These are phyloP conservation scores for Echria macrotheca DNA, from an alignment of 495 filamentous ascomycete species.

Conservation along the genomic window DNA sequence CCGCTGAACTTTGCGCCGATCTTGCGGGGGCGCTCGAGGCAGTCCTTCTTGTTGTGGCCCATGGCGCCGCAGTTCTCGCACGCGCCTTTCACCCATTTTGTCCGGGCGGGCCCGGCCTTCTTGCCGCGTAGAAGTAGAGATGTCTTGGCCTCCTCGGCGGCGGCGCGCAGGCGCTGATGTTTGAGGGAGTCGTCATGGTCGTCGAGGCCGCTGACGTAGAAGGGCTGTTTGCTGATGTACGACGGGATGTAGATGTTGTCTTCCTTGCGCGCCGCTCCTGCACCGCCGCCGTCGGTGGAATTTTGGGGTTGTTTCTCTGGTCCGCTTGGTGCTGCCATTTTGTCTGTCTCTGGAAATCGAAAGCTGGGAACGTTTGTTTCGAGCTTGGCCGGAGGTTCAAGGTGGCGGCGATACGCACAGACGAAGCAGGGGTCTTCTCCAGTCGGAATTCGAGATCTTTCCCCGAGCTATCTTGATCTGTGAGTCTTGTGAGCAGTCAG, in stretches of 20 bases:
- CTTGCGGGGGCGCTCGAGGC: constrained; percentile 81
- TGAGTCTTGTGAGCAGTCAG: too few species aligned
- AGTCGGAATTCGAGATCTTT: too few species aligned
- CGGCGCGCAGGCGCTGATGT: constrained; percentile 80
- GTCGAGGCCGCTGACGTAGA: constrained; percentile 79
- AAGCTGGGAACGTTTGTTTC: too few species aligned
- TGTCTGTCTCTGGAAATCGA: not conserved
- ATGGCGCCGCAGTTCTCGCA: constrained; percentile 98
- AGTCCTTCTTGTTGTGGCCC: constrained; percentile 93
- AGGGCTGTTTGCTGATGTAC: constrained; percentile 97
- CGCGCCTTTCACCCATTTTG: constrained; percentile 94
- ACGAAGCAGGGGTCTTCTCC: too few species aligned
- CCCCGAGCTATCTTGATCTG: too few species aligned
- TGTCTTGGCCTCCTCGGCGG: constrained; percentile 57
- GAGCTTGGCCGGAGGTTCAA: too few species aligned
- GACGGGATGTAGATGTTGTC: constrained; percentile 98
- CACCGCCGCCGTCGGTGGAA: constrained; percentile 21
- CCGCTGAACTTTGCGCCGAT: constrained; percentile 91
- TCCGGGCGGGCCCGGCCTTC: constrained; percentile 73
- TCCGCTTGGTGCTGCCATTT: constrained; percentile 15
- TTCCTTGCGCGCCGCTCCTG: constrained; percentile 60
- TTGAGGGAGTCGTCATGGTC: constrained; percentile 86
- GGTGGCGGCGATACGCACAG: too few species aligned
- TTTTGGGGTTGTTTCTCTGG: constrained; percentile 7
- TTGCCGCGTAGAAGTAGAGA: constrained; percentile 54